Evolutionary conservation across 441 rosid species (phyloP).

Genomic region (Adansonia grandidieri): DNA sequence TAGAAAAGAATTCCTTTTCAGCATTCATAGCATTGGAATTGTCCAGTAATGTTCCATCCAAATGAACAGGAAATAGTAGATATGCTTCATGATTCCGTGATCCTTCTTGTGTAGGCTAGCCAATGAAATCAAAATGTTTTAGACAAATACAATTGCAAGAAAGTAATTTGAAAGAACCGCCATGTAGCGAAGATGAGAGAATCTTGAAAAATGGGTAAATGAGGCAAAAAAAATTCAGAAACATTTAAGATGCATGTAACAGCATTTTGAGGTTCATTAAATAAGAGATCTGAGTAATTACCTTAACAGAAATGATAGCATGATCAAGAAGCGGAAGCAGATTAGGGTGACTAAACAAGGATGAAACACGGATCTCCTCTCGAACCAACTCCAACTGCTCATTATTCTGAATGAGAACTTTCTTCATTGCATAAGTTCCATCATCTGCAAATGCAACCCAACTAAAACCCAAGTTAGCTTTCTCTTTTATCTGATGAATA

Average conservation of each 20-base stretch:
- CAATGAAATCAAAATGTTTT: conserved; percentile 23
- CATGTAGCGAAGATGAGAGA: background rate
- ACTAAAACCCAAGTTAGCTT: background rate
- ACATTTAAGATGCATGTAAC: background rate
- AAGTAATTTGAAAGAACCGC: background rate
- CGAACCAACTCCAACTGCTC: conserved; percentile 92
- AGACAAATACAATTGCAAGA: conserved; percentile 11
- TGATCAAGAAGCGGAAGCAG: conserved; percentile 98
- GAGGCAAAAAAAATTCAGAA: background rate
- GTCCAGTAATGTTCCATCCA: conserved; percentile 94
- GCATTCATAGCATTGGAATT: conserved; percentile 72
- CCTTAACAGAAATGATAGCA: conserved; percentile 92
- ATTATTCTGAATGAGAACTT: conserved; percentile 87
- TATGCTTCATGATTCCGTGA: conserved; percentile 89
- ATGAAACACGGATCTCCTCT: conserved; percentile 95
- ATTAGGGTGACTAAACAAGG: conserved; percentile 83
- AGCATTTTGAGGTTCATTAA: background rate
- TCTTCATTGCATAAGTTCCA: conserved; percentile 98
- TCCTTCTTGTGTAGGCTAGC: conserved; percentile 72
- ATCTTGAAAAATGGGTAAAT: conserved; percentile 1
- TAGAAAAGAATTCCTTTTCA: conserved; percentile 81
- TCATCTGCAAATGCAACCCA: conserved; percentile 54
- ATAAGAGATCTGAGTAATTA: conserved; percentile 27
- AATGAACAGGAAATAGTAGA: conserved; percentile 92
- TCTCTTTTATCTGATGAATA: background rate